Evolutionary conservation across 2,329 filamentous ascomycete species (phyloP).

Genomic region (Cercospora citrullina): DNA sequence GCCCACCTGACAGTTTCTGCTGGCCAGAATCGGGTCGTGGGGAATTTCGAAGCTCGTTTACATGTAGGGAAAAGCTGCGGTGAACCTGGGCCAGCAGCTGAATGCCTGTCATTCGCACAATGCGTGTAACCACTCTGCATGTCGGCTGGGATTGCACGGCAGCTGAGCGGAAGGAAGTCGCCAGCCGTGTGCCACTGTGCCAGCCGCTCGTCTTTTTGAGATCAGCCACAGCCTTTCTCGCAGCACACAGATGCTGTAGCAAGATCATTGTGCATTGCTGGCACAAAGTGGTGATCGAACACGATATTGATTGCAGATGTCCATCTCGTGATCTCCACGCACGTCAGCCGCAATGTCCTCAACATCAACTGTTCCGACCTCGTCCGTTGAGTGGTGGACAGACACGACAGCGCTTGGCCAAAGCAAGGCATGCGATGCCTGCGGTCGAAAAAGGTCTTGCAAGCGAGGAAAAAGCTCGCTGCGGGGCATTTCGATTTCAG

Average conservation of each 20-base stretch:
- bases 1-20: constrained; percentile 17
- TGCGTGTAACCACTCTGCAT: constrained; percentile 14
- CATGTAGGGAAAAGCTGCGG: constrained; percentile 15
- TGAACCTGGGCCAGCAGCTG: constrained; percentile 11
- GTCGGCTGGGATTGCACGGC: constrained; percentile 10
- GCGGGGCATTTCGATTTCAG: constrained; percentile 7
- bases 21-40: constrained; percentile 12
- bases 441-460: not conserved
- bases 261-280: not conserved
- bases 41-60: constrained; percentile 14
- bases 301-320: not conserved
- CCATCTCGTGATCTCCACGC: not conserved
- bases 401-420: not conserved
- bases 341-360: constrained; percentile 5
- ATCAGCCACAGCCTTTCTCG: constrained; percentile 19
- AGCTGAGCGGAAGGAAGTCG: constrained; percentile 7
- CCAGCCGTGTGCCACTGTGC: constrained; percentile 7
- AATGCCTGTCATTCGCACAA: constrained; percentile 20
- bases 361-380: not conserved
- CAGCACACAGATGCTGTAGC: constrained; percentile 9
- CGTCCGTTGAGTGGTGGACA: constrained; percentile 1
- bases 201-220: constrained; percentile 10
- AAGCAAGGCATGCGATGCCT: constrained; percentile 14
- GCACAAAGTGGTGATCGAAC: not conserved
- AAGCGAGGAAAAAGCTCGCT: not conserved